Percentiles rank a stretch among this genome's conserved stretches.
These are phyloP conservation scores for Pseudonectria buxi DNA, from an alignment of 2,329 filamentous ascomycete species.

Conservation along the genomic window DNA sequence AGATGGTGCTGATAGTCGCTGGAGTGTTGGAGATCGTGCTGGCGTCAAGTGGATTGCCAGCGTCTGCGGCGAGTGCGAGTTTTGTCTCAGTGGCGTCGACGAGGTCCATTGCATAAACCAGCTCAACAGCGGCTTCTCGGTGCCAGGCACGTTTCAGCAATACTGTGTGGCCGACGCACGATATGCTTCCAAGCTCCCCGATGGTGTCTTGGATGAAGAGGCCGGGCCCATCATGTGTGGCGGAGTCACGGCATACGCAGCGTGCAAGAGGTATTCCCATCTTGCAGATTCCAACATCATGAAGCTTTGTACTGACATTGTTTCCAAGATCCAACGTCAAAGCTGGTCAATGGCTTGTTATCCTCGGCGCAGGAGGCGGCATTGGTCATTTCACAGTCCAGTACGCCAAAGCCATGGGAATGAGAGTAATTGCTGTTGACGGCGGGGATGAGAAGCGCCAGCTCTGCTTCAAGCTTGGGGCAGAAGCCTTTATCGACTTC, in stretches of 20 bases:
- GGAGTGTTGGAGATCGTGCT: slow-evolving; percentile 67
- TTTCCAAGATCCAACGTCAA: slow-evolving; percentile 46
- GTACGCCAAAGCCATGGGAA: slow-evolving; percentile 83
- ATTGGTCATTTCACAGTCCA: slow-evolving; percentile 70
- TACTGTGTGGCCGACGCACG: slow-evolving; percentile 77
- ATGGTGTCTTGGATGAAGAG: slow-evolving; percentile 64
- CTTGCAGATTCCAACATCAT: no score
- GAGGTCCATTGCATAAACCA: slow-evolving; percentile 73
- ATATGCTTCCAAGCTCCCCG: slow-evolving; percentile 70
- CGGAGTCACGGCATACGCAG: slow-evolving; percentile 78
- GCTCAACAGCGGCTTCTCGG: slow-evolving; percentile 75
- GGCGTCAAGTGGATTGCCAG: slow-evolving; percentile 89
- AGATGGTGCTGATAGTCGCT: slow-evolving; percentile 63
- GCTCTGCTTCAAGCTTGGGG: slow-evolving; percentile 63
- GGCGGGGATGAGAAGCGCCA: slow-evolving; percentile 69
- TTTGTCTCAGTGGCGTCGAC: slow-evolving; percentile 64
- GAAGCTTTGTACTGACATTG: no score
- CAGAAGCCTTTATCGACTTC: slow-evolving; percentile 72
- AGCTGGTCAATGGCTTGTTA: slow-evolving; percentile 69
- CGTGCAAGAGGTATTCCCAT: slow-evolving; percentile 58
- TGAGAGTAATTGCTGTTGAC: slow-evolving; percentile 72
- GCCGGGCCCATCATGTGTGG: slow-evolving; percentile 74
- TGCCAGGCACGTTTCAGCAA: slow-evolving; percentile 84
- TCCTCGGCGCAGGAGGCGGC: slow-evolving; percentile 79
- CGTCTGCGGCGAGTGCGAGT: slow-evolving; percentile 71